A percentile compares a stretch with the other conserved stretches of the same genome.
phyloP scores from a whole-genome alignment of 495 filamentous ascomycete species.

The Terfezia claveryi region DNA sequence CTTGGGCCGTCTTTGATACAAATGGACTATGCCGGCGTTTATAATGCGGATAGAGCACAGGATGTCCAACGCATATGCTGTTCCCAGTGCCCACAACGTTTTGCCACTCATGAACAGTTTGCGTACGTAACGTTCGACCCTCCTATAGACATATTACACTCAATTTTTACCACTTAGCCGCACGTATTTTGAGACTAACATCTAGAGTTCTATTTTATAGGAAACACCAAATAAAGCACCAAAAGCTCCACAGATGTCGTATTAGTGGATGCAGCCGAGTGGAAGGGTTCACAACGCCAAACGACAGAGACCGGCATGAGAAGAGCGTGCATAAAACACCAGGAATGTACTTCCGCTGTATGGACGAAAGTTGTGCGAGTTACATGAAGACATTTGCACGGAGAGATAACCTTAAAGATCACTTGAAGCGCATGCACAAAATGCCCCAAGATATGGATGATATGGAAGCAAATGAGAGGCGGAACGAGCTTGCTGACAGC shows the following conservation, averaged over 20 bases:
- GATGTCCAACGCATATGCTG: too few relatives aligned
- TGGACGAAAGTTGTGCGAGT: slow-evolving; percentile 17
- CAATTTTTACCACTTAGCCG: too few relatives aligned
- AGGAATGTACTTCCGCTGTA: slow-evolving; percentile 18
- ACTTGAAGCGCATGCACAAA: slow-evolving; percentile 18
- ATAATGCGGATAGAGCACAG: too few relatives aligned
- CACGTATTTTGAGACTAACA: too few relatives aligned
- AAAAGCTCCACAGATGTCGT: slow-evolving; percentile 15
- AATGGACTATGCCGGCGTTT: too few relatives aligned
- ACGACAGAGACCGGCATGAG: slow-evolving; percentile 18
- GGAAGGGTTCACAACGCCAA: slow-evolving; percentile 19
- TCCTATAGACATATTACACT: too few relatives aligned
- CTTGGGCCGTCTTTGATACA: too few relatives aligned
- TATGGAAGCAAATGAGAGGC: slow-evolving; percentile 13
- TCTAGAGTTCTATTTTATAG: not conserved
- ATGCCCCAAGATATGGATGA: slow-evolving; percentile 16
- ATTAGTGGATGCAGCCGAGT: slow-evolving; percentile 13
- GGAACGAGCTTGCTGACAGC: slow-evolving; percentile 16
- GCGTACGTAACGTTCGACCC: too few relatives aligned
- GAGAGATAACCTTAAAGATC: slow-evolving; percentile 19
- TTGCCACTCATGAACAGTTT: too few relatives aligned
- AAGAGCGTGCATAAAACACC: slow-evolving; percentile 19
- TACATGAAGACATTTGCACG: slow-evolving; percentile 18
- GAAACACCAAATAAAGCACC: slow-evolving; percentile 18
- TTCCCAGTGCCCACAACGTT: too few relatives aligned